Evolutionary conservation across 768 basidiomycete species (phyloP), one percentile per base, ranked within the genome.

Genomic region (Hemileccinum impolitum): DNA sequence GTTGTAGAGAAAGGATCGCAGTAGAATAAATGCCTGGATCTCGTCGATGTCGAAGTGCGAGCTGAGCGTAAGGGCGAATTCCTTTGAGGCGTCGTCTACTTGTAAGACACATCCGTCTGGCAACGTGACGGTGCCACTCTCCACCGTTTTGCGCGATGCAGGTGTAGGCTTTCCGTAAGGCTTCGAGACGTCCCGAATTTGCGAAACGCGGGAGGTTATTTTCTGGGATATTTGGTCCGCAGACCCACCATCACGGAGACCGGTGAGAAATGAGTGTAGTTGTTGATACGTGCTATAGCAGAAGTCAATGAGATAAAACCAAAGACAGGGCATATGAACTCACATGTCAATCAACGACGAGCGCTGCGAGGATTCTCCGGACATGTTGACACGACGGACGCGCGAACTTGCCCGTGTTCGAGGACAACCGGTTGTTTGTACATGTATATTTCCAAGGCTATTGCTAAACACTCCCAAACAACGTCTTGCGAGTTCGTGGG

Each of bases 1-100:
- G 62, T 91, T 87, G 69, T 86, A 85, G 9, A 89, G 71, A 60
- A 88, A 94, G 0, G 87, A 84, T 12, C 85, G 81, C 18, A 91
- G 71, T 6, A 94, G 75, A 4, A 85, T 70, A 37, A 87, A 74
- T 0, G 90, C 84, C n/a, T 86, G 81, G 2, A 92, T 72, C 59
- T 94, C 81, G 68, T 94, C 90, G 19, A 95, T 82, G 25, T 80
- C 72, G 64, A 91, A 84, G 50, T 75, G 76, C 37, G 75, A 64
- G 69, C 91, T 90, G 56, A 96, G 79, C 41, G 85, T 82, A 52
- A 79, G 70, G 42, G 85, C 75, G 54, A 82, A 81, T 47, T 85
- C 80, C 62, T 86, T 85, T 70, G 87, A 82, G 32, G 77, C 77
- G 34, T 84, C 77, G 54, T 87, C 85, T 32, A 91, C 76, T 50